These are phyloP conservation scores for Aspergillus ibericus DNA, from an alignment of 2,329 filamentous ascomycete genomes.

Conservation along the genomic window DNA sequence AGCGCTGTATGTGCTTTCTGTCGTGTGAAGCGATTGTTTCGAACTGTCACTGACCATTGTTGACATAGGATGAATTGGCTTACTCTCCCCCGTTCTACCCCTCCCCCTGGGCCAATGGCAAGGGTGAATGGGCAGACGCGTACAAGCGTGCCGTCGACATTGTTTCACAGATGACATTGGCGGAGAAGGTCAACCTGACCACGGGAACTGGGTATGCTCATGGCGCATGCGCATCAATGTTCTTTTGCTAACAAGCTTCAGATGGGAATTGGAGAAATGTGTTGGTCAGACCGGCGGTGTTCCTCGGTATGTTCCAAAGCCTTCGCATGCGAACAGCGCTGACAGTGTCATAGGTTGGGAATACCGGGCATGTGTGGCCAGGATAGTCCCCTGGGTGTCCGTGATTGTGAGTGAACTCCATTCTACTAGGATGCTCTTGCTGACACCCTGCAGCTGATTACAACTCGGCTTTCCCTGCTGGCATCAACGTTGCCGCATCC, in stretches of 20 bases:
- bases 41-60: conserved; percentile 3
- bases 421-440: background rate
- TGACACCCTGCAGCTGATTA: conserved; percentile 60
- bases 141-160: conserved; percentile 75
- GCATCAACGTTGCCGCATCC: conserved; percentile 77
- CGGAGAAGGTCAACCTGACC: conserved; percentile 93
- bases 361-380: conserved; percentile 77
- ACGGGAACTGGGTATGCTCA: conserved; percentile 76
- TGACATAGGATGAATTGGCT: conserved; percentile 28
- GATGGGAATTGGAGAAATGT: conserved; percentile 69
- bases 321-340: background rate
- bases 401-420: conserved; percentile 53
- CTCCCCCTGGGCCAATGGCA: conserved; percentile 79
- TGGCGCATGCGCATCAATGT: background rate
- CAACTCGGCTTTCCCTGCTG: conserved; percentile 76
- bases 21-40: background rate
- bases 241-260: conserved; percentile 26
- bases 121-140: conserved; percentile 72
- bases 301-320: conserved; percentile 33
- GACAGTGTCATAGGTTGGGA: conserved; percentile 45
- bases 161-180: conserved; percentile 76
- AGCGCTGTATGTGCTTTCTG: conserved; percentile 31
- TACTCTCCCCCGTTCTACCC: conserved; percentile 72
- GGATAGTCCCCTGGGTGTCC: conserved; percentile 79
- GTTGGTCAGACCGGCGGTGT: conserved; percentile 67